Base-by-base conservation (phyloP, 2,329 filamentous ascomycete species). In the Pseudogymnoascus sp. region DNA sequence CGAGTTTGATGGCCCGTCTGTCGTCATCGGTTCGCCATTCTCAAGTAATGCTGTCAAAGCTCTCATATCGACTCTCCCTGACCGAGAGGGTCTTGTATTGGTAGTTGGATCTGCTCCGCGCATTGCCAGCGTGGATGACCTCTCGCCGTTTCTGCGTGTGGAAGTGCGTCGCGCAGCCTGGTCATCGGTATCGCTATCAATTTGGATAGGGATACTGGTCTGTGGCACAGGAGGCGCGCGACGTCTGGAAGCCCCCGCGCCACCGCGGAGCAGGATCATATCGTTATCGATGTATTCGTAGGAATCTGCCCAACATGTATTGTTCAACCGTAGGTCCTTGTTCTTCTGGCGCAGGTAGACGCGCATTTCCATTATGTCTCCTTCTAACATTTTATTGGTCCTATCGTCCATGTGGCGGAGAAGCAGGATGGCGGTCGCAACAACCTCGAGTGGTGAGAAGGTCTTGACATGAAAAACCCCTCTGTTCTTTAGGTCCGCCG, bases 371-470 rank as follows among this genome's bases (percentile, higher is more conserved):
- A 72, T 69, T 27, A 74, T 69, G 35, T 74, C 72, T 7, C 68
- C 69, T 6, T 73, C 63, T 6, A 75, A 66, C 27, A 72, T 66
- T 6, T 66, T 42, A 27, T 71, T 65, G 12, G 66, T 69, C 25
- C 72, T 66, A 15, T 66, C 62, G 1, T 68, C 66, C 64, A 70
- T 71, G 39, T 74, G 67, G 10, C 67, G 67, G 7, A 70, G 66
- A 10, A 74, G 67, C 3, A 75, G 59, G 37, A 75, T 67, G 1
- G 69, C 71, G 4, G 72, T 67, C 5, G 69, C 69, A 29, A 74
- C 65, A 13, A 74, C 67, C 37, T 75, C 73, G 8, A 75, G 62
- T 1, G 73, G 73, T 2, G 70, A 71, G 63, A 74, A 75, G 10
- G 70, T 74, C 33, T 69, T 67, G 37, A 72, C 70, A 35, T 74